Evolutionary conservation across 164 flowering plant genomes (phyloP).

Genomic region (Aristolochia contorta): DNA sequence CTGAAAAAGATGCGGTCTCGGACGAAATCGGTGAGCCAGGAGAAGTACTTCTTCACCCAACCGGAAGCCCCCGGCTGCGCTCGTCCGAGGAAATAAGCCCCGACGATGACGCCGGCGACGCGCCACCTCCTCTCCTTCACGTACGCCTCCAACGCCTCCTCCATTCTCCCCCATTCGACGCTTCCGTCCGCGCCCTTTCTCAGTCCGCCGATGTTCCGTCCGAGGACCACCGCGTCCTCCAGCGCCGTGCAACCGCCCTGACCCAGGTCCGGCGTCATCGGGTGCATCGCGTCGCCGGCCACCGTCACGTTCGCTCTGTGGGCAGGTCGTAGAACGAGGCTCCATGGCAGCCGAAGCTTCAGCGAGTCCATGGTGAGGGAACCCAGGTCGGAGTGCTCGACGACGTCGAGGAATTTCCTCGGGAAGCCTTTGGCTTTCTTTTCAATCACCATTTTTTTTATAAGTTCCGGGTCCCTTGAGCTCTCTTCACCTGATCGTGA

Average conservation of each 20-base stretch:
- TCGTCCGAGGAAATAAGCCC: slow-evolving; percentile 7
- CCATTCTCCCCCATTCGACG: neutral
- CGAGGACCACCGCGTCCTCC: slow-evolving; percentile 37
- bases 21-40: neutral
- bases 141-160: slow-evolving; percentile 7
- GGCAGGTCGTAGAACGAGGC: slow-evolving; percentile 17
- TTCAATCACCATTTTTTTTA: slow-evolving; percentile 15
- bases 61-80: slow-evolving; percentile 4
- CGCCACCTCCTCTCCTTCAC: slow-evolving; percentile 13
- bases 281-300: slow-evolving; percentile 50
- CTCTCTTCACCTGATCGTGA: neutral
- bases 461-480: slow-evolving; percentile 8
- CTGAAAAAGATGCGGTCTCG: neutral
- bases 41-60: slow-evolving; percentile 2
- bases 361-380: slow-evolving; percentile 22
- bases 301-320: slow-evolving; percentile 23
- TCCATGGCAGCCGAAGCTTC: slow-evolving; percentile 31
- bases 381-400: slow-evolving; percentile 13
- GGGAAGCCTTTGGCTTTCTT: slow-evolving; percentile 14
- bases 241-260: slow-evolving; percentile 37
- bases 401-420: slow-evolving; percentile 10
- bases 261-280: slow-evolving; percentile 41
- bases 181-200: slow-evolving; percentile 4
- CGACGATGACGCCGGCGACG: slow-evolving; percentile 9
- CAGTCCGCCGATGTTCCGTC: slow-evolving; percentile 22